phyloP scores from a whole-genome alignment of 345 rosid species.

The Leavenworthia alabamica region DNA sequence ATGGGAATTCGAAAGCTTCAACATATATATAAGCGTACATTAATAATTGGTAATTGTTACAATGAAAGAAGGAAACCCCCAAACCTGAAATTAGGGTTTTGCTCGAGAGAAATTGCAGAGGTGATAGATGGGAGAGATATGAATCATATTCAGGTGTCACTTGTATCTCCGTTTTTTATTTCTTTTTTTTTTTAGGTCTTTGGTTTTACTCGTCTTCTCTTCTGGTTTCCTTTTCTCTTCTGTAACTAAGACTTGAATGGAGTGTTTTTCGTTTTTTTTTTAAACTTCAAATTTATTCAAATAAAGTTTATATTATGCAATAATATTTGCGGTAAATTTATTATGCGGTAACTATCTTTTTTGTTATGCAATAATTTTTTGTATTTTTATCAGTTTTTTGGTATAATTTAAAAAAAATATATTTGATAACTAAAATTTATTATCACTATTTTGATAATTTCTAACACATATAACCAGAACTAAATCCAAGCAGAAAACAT shows the following conservation, averaged over 20 bases:
- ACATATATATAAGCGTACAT: neutral
- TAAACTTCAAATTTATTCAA: no score
- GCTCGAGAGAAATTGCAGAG: conserved; percentile 26
- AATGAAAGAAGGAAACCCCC: conserved; percentile 6
- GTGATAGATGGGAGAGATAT: neutral
- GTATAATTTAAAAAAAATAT: no score
- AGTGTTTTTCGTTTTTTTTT: no score
- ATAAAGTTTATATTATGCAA: no score
- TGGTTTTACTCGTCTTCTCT: conserved; percentile 8
- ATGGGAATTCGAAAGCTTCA: conserved; percentile 2
- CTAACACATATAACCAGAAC: no score
- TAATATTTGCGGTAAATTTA: no score
- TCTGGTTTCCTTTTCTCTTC: conserved; percentile 20
- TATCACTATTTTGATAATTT: no score
- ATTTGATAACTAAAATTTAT: no score
- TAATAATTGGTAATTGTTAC: neutral
- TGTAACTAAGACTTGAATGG: neutral
- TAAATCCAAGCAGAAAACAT: no score
- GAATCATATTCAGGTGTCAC: conserved; percentile 15
- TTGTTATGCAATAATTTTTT: no score
- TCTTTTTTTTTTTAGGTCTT: neutral
- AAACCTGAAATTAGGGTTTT: conserved; percentile 30
- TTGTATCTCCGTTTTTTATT: neutral
- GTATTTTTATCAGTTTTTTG: no score
- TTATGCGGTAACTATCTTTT: no score